phyloP scores from a whole-genome alignment of 2,329 filamentous ascomycete species.

The Colletotrichum viniferum region DNA sequence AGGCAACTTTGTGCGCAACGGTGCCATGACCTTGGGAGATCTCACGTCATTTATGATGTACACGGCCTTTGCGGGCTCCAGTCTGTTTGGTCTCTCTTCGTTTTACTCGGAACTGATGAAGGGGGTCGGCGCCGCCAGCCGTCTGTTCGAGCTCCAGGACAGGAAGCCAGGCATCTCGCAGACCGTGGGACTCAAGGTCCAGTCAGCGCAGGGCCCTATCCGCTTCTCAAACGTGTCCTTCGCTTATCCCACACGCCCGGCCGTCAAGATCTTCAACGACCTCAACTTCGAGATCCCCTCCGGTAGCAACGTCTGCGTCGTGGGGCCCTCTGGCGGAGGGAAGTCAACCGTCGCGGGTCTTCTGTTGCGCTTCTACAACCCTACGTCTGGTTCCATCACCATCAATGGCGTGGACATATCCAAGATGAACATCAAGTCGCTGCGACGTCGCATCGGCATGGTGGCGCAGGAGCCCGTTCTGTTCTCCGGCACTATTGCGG shows the following conservation, averaged over 20 bases:
- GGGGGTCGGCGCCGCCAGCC: slow-evolving; percentile 93
- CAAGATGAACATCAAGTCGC: slow-evolving; percentile 89
- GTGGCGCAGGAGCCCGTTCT: slow-evolving; percentile 96
- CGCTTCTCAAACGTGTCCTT: slow-evolving; percentile 86
- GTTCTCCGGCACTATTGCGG: slow-evolving; percentile 82
- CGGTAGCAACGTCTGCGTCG: slow-evolving; percentile 93
- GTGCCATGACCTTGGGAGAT: slow-evolving; percentile 87
- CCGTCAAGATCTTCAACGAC: slow-evolving; percentile 88
- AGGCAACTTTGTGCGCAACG: slow-evolving; percentile 85
- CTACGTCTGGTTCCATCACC: slow-evolving; percentile 75
- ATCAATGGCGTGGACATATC: slow-evolving; percentile 87
- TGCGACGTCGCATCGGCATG: slow-evolving; percentile 90
- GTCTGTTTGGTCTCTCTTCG: slow-evolving; percentile 89
- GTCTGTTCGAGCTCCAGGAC: slow-evolving; percentile 95
- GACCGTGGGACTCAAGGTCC: slow-evolving; percentile 79
- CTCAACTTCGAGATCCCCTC: slow-evolving; percentile 90
- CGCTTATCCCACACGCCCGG: slow-evolving; percentile 91
- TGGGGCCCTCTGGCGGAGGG: slow-evolving; percentile 93
- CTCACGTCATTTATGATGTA: slow-evolving; percentile 99
- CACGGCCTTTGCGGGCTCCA: slow-evolving; percentile 83
- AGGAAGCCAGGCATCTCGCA: slow-evolving; percentile 85
- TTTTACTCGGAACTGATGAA: slow-evolving; percentile 99
- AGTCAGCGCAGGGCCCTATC: slow-evolving; percentile 86
- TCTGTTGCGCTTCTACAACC: slow-evolving; percentile 88
- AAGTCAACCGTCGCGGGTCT: slow-evolving; percentile 97